Evolutionary conservation across 352 stramenopile genomes (phyloP), one percentile per base, ranked within the genome.

Genomic region (Pythium brachiatum): DNA sequence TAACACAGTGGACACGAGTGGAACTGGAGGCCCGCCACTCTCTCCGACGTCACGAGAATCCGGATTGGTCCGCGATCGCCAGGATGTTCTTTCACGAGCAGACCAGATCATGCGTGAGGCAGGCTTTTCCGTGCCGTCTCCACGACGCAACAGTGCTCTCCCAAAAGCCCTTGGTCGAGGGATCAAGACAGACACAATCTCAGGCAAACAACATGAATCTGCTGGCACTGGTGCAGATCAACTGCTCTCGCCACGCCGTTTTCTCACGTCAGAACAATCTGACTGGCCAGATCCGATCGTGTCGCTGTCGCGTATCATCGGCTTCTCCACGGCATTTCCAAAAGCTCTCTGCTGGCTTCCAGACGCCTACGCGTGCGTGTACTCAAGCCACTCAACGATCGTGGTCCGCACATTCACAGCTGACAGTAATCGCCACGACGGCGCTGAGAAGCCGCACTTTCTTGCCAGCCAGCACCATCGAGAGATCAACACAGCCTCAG

Each of bases 281-380:
- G 75, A 86, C 46, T 89, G 78, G 80, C 80, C 81, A 18, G 78
- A 90, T 53, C 81, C 81, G 9, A 85, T 91, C 44, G 68, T 91
- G 21, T 67, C 74, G 7, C 66, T 94, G 18, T 60, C 69, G 21
- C 76, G 80, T 15, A 70, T 94, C 53, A 74, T 90, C 39, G 82
- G 82, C 0, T 86, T 90, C 52, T 88, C 79, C 25, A 77, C 73
- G n/a, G 53, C 58, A 2, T 83, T 78, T 29, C 60, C 72, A n/a
- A 69, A 66, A 4, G 64, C 75, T 29, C 36, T 92, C 20, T 43
- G 81, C 16, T 94, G 82, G 82, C 43, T 86, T 31, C 71, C 75
- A 1, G 60, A 75, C 11, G 62, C 70, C 4, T 73, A 68, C 2
- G 68, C 67, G 0, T 94, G 78, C 53, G 61, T 90, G 12, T 90